Evolutionary conservation across 2,329 filamentous ascomycete genomes (phyloP).

Genomic region (Sclerotinia trifoliorum): DNA sequence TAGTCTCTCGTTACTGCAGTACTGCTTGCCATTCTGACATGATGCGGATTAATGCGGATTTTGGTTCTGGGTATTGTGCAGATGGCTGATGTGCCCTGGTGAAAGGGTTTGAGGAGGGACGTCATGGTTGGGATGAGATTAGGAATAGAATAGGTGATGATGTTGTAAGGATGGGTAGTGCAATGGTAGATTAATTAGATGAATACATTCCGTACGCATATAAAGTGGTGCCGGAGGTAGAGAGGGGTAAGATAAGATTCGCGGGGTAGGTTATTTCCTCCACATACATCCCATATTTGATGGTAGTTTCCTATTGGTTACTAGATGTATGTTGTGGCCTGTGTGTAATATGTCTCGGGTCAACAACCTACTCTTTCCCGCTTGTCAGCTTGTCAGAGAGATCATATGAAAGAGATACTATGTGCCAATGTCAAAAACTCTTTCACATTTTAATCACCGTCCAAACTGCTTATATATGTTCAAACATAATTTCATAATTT

Average conservation of each 20-base stretch:
- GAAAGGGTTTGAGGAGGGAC: not conserved
- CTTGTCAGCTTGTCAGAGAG: not conserved
- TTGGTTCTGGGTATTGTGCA: not conserved
- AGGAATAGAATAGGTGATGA: too few relatives aligned
- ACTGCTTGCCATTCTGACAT: conserved; percentile 19
- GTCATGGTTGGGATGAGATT: not conserved
- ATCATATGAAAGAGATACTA: not conserved
- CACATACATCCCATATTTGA: not conserved
- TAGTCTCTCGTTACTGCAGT: conserved; percentile 37
- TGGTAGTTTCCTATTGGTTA: conserved; percentile 3
- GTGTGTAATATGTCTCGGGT: not conserved
- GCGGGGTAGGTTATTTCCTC: conserved; percentile 1
- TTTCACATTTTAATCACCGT: not conserved
- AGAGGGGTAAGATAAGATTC: conserved; percentile 11
- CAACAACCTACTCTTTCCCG: not conserved
- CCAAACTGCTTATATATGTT: not conserved
- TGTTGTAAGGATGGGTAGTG: not conserved
- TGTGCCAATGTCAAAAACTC: too few relatives aligned
- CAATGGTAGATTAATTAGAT: too few relatives aligned
- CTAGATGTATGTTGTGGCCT: not conserved
- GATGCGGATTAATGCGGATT: not conserved
- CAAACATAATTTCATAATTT: not conserved
- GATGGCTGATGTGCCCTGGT: not conserved
- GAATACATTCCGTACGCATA: not conserved
- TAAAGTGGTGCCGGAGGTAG: not conserved